These are phyloP conservation scores for Magnaporthiopsis poae DNA, from an alignment of 2,329 filamentous ascomycete species.

Conservation along the genomic window DNA sequence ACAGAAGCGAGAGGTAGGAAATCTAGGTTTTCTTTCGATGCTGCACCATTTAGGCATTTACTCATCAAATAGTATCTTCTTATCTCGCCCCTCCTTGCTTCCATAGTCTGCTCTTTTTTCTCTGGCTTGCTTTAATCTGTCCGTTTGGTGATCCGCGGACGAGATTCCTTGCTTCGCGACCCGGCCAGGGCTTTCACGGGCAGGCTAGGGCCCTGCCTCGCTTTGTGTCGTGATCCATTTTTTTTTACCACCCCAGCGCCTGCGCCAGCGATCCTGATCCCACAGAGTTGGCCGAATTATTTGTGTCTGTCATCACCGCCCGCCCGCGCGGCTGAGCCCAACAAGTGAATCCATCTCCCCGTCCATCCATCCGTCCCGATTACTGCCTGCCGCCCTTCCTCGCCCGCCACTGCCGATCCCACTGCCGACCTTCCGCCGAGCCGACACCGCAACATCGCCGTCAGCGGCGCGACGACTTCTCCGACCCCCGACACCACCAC, in stretches of 20 bases:
- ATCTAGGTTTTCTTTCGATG: background rate
- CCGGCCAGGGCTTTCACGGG: background rate
- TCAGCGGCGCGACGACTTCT: no score
- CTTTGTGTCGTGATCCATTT: background rate
- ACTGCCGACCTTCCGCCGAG: background rate
- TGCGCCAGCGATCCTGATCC: background rate
- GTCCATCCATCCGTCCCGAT: background rate
- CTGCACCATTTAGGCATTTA: background rate
- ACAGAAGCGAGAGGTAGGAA: background rate
- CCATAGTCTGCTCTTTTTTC: background rate
- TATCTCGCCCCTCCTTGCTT: background rate
- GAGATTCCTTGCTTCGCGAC: background rate
- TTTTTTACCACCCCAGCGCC: background rate
- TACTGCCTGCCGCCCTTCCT: background rate
- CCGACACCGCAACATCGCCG: background rate
- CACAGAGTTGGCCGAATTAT: background rate
- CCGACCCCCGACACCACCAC: background rate
- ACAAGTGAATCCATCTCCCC: background rate
- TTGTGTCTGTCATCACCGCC: background rate
- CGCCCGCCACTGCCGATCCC: no score
- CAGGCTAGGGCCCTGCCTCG: background rate
- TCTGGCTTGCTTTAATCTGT: background rate
- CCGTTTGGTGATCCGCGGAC: background rate
- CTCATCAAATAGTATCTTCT: background rate
- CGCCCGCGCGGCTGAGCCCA: background rate